A percentile compares a stretch with the other conserved stretches of the same genome.
These are phyloP conservation scores for Eucalyptus erythrocorys DNA, from an alignment of 345 rosid species.

Conservation along the genomic window DNA sequence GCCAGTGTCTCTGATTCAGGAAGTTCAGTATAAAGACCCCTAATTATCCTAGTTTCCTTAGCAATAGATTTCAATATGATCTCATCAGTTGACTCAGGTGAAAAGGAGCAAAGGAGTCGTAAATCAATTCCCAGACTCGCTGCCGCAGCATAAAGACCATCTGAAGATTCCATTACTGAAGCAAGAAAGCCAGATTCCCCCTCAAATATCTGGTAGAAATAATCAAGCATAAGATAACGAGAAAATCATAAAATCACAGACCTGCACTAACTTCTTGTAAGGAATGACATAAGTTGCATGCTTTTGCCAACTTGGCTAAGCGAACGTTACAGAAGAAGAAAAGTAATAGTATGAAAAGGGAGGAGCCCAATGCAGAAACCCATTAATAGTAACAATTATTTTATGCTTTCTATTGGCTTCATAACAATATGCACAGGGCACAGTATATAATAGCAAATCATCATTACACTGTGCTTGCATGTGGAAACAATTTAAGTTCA, in stretches of 20 bases:
- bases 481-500: not conserved
- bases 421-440: not conserved
- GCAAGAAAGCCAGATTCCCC: slow-evolving; percentile 48
- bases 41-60: slow-evolving; percentile 24
- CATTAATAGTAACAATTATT: not conserved
- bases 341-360: not conserved
- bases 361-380: not conserved
- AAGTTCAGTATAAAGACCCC: slow-evolving; percentile 46
- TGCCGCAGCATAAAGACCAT: slow-evolving; percentile 87
- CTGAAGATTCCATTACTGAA: slow-evolving; percentile 58
- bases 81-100: slow-evolving; percentile 65
- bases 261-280: not conserved
- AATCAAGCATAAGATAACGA: not conserved
- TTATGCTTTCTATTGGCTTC: not conserved
- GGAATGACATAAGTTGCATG: not conserved
- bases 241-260: not conserved
- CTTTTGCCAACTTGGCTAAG: not conserved
- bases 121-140: slow-evolving; percentile 82
- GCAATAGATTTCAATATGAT: slow-evolving; percentile 55
- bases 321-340: not conserved
- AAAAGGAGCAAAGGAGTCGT: slow-evolving; percentile 72
- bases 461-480: not conserved
- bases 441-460: not conserved
- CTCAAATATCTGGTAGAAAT: slow-evolving; percentile 43
- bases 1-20: slow-evolving; percentile 82